A percentile compares a stretch with the other conserved stretches of the same genome.
phyloP scores from a whole-genome alignment of 2,329 filamentous ascomycete species.

The Aspergillus puulaauensis region DNA sequence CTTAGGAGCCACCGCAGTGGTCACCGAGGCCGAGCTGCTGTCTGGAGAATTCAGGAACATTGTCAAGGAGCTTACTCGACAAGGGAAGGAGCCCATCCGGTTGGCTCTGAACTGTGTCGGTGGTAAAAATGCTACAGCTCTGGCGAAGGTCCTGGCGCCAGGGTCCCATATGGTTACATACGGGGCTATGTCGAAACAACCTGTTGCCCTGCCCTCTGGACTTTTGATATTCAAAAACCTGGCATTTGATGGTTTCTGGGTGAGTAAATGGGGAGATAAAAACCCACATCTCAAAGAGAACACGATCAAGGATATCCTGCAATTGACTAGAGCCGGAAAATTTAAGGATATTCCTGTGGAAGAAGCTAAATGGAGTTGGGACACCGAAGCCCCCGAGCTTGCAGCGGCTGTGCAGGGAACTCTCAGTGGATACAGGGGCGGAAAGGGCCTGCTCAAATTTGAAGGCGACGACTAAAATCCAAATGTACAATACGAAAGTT shows the following conservation, averaged over 20 bases:
- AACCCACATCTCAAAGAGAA: slow-evolving; percentile 71
- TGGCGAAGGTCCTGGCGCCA: slow-evolving; percentile 71
- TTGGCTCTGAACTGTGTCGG: slow-evolving; percentile 93
- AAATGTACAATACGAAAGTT: slow-evolving; percentile 16
- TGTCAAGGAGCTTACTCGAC: slow-evolving; percentile 67
- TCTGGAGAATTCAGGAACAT: slow-evolving; percentile 47
- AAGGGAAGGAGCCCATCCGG: slow-evolving; percentile 68
- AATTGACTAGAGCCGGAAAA: slow-evolving; percentile 69
- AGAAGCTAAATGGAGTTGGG: slow-evolving; percentile 78
- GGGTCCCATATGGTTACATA: slow-evolving; percentile 84
- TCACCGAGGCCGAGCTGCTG: slow-evolving; percentile 60
- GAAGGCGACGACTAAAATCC: slow-evolving; percentile 43
- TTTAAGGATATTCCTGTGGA: slow-evolving; percentile 84
- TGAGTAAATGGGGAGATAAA: slow-evolving; percentile 80
- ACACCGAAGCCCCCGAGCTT: slow-evolving; percentile 69
- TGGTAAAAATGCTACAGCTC: slow-evolving; percentile 74
- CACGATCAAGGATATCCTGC: slow-evolving; percentile 82
- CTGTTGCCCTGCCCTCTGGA: slow-evolving; percentile 75
- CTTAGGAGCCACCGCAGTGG: slow-evolving; percentile 63
- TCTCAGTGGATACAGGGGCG: slow-evolving; percentile 76
- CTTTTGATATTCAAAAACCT: slow-evolving; percentile 93
- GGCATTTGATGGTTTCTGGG: slow-evolving; percentile 89
- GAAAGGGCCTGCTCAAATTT: slow-evolving; percentile 90
- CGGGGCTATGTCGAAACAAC: slow-evolving; percentile 90
- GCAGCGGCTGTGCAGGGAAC: slow-evolving; percentile 77